Evolutionary conservation across 2,329 filamentous ascomycete genomes (phyloP).

Genomic region (Dothideomycetidae sp.): DNA sequence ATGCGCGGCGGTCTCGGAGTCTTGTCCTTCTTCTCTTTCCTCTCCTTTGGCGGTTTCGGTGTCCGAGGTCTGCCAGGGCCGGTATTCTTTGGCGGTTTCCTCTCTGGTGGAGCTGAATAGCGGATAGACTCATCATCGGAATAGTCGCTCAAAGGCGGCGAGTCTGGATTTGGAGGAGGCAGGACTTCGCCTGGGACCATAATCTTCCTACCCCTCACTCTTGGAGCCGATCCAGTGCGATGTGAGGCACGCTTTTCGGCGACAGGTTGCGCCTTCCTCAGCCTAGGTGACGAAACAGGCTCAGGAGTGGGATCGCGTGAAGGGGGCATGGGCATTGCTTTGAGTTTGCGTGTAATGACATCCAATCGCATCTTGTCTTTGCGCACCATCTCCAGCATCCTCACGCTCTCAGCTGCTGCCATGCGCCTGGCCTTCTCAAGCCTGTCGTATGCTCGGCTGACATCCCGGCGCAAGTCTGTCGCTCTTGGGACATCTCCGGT

Average conservation of each 20-base stretch:
- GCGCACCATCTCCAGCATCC: slow-evolving; percentile 22
- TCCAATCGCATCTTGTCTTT: slow-evolving; percentile 38
- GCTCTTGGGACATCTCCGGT: slow-evolving; percentile 34
- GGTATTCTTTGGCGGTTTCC: slow-evolving; percentile 16
- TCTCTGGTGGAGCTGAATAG: slow-evolving; percentile 17
- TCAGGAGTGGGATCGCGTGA: slow-evolving; percentile 44
- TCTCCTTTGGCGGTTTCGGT: slow-evolving; percentile 24
- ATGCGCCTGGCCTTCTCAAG: slow-evolving; percentile 25
- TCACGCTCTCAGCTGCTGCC: slow-evolving; percentile 21
- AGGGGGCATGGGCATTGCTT: slow-evolving; percentile 45
- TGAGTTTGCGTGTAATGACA: slow-evolving; percentile 47
- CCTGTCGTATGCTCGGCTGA: slow-evolving; percentile 40
- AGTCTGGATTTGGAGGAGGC: slow-evolving; percentile 30
- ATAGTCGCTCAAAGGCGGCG: slow-evolving; percentile 11
- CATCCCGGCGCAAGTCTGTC: slow-evolving; percentile 37
- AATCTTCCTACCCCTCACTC: slow-evolving; percentile 20
- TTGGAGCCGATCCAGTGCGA: slow-evolving; percentile 11
- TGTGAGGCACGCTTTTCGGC: slow-evolving; percentile 12
- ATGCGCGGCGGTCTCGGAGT: slow-evolving; percentile 30
- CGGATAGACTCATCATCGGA: slow-evolving; percentile 28
- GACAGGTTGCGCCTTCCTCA: slow-evolving; percentile 11
- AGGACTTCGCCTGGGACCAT: slow-evolving; percentile 32
- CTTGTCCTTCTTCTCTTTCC: slow-evolving; percentile 25
- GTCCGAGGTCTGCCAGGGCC: slow-evolving; percentile 15
- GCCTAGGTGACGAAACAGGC: slow-evolving; percentile 21